Conservation (phyloP, 2,329 filamentous ascomycete species). For the Cladosporium austrohemisphaericum region DNA sequence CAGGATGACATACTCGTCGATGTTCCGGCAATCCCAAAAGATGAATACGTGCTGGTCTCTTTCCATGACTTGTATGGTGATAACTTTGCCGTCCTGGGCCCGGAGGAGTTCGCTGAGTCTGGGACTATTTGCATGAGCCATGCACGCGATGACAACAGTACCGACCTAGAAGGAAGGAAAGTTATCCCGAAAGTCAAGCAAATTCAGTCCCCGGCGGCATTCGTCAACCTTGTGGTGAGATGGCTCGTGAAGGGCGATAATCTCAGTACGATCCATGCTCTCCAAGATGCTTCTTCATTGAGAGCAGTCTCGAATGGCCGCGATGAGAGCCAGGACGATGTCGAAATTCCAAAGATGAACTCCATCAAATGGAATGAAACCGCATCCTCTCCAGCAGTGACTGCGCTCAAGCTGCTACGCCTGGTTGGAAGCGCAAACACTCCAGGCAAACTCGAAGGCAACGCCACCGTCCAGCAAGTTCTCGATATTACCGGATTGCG, state of each 20-base stretch:
- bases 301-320: not conserved
- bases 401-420: constrained; percentile 15
- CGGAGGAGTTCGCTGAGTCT: not conserved
- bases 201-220: constrained; percentile 16
- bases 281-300: constrained; percentile 1
- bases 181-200: not conserved
- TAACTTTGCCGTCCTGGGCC: constrained; percentile 19
- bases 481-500: constrained; percentile 14
- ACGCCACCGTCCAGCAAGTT: not conserved
- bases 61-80: constrained; percentile 20
- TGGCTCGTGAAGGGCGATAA: constrained; percentile 19
- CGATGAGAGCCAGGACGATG: not conserved
- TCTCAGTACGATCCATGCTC: constrained; percentile 11
- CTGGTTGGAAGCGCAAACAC: not conserved
- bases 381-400: not conserved
- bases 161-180: not conserved
- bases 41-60: constrained; percentile 17
- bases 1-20: constrained; percentile 18
- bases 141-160: not conserved
- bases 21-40: constrained; percentile 16
- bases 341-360: not conserved
- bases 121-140: constrained; percentile 12
- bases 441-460: not conserved
- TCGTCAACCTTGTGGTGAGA: constrained; percentile 19
- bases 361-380: not conserved